A percentile compares a stretch with the other conserved stretches of the same genome.
phyloP scores from a whole-genome alignment of 2,329 filamentous ascomycete genomes.

The Penicillium sp. region DNA sequence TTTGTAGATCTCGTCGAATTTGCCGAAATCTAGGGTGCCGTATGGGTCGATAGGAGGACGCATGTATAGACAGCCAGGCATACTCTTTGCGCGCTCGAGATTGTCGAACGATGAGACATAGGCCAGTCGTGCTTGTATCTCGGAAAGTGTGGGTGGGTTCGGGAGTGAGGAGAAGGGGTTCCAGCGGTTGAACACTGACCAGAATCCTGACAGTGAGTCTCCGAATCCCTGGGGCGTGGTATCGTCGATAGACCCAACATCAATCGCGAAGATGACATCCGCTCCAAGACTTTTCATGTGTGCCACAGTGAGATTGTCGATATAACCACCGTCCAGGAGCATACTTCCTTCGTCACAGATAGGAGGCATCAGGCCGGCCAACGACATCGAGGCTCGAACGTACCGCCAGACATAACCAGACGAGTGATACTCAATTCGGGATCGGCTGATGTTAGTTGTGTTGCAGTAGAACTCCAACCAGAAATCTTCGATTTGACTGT shows the following conservation, averaged over 20 bases:
- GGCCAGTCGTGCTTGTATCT: constrained; percentile 91
- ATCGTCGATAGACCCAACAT: constrained; percentile 90
- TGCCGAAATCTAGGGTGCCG: constrained; percentile 91
- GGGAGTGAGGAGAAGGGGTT: constrained; percentile 87
- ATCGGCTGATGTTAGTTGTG: constrained; percentile 97
- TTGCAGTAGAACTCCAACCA: constrained; percentile 99
- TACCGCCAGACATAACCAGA: constrained; percentile 98
- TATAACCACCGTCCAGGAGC: constrained; percentile 93
- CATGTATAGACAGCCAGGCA: constrained; percentile 92
- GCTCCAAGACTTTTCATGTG: constrained; percentile 96
- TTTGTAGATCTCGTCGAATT: constrained; percentile 95
- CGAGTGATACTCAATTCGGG: constrained; percentile 86
- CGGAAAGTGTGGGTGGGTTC: constrained; percentile 90
- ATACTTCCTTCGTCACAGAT: constrained; percentile 96
- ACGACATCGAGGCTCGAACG: constrained; percentile 92
- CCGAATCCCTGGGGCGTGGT: constrained; percentile 89
- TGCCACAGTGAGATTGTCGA: constrained; percentile 93
- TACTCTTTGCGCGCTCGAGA: constrained; percentile 86
- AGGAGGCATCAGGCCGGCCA: constrained; percentile 87
- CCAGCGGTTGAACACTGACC: constrained; percentile 94
- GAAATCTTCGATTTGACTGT: constrained; percentile 97
- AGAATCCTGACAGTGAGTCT: constrained; percentile 90
- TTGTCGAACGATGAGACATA: constrained; percentile 96
- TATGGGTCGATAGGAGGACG: constrained; percentile 90
- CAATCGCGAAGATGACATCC: constrained; percentile 91